Percentiles rank a stretch among this genome's conserved stretches.
Evolutionary conservation across 208 protist genomes (phyloP).

Genomic region (Leishmania gerbilli): DNA sequence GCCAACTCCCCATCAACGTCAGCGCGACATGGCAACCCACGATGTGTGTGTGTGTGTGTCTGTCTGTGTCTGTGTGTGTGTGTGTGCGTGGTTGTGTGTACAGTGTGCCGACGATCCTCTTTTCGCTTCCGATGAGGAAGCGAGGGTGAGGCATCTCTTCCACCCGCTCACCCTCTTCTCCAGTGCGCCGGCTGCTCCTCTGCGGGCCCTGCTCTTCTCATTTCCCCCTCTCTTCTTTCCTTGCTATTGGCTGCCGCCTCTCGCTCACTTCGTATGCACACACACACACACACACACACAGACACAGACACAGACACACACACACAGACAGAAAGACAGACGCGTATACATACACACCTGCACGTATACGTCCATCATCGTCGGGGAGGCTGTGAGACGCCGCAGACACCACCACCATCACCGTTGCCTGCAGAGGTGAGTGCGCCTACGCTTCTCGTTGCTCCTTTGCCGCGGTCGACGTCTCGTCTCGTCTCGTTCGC

Average conservation of each 20-base stretch:
- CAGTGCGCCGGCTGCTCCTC: background rate
- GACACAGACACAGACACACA: too few relatives aligned
- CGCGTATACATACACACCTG: background rate
- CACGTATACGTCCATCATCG: background rate
- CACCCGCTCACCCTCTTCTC: background rate
- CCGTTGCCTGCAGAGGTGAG: background rate
- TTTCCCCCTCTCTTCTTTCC: background rate
- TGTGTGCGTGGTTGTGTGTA: background rate
- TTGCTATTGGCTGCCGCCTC: background rate
- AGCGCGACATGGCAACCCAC: background rate
- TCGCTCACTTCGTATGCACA: background rate
- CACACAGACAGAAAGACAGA: too few relatives aligned
- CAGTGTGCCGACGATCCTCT: background rate
- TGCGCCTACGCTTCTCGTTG: background rate
- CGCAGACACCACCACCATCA: background rate
- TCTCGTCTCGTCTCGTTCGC: background rate
- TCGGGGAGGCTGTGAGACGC: background rate
- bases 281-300: slow-evolving; percentile 9
- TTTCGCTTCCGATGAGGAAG: background rate
- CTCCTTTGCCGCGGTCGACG: background rate
- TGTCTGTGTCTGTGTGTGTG: too few relatives aligned
- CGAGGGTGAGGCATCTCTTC: background rate
- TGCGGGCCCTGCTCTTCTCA: background rate
- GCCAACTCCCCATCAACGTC: background rate
- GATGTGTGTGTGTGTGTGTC: background rate